Percentiles rank a stretch among this genome's conserved stretches.
phyloP scores from a whole-genome alignment of 768 basidiomycete genomes.

The Porphyrellus cyaneotinctus region DNA sequence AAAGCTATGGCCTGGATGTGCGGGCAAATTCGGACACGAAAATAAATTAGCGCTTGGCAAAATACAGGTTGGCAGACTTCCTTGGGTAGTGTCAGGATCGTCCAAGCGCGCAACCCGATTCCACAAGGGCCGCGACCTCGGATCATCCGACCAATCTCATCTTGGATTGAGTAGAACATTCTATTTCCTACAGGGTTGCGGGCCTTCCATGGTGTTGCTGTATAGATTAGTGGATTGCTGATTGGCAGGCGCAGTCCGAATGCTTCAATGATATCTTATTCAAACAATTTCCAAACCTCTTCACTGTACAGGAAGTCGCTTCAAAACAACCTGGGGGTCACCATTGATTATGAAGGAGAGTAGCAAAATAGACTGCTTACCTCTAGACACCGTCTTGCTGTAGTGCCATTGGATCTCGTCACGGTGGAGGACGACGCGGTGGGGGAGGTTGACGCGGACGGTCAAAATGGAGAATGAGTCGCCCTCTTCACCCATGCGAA shows the following conservation, averaged over 20 bases:
- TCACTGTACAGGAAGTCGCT: no score
- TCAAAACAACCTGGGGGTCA: no score
- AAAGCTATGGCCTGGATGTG: no score
- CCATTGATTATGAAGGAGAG: no score
- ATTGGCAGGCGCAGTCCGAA: background rate
- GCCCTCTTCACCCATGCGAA: background rate
- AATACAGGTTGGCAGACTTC: conserved; percentile 2
- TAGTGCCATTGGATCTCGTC: background rate
- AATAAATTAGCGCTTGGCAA: background rate
- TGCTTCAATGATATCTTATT: background rate
- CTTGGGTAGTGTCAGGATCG: background rate
- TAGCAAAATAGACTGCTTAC: background rate
- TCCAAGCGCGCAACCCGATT: background rate
- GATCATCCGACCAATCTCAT: background rate
- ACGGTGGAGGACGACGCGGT: no score
- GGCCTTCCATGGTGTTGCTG: background rate
- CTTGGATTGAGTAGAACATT: background rate
- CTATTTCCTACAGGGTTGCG: no score
- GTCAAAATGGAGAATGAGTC: background rate
- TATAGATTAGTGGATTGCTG: background rate
- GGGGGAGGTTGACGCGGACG: no score
- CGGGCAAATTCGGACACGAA: no score
- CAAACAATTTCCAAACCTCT: no score
- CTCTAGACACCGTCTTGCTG: background rate
- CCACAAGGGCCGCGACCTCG: background rate